These are phyloP conservation scores for Rhodotorula diobovata DNA, from an alignment of 768 basidiomycete species.

Conservation along the genomic window DNA sequence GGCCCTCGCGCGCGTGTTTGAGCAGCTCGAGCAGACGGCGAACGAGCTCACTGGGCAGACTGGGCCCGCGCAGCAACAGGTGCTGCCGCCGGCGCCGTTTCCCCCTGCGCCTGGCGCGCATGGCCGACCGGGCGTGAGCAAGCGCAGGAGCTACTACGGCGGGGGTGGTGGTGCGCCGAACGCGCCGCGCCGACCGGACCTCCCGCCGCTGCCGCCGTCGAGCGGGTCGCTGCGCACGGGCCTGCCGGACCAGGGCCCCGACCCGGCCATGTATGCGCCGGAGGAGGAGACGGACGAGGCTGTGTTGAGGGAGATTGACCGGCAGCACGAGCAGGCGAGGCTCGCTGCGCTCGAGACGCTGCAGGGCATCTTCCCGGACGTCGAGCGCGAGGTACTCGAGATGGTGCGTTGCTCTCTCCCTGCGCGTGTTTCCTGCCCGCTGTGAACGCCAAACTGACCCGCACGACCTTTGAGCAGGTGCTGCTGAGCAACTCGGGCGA, in stretches of 20 bases:
- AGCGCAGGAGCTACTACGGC: constrained; percentile 9
- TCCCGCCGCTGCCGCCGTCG: constrained; percentile 1
- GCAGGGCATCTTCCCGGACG: constrained; percentile 65
- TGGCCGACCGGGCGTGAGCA: background rate
- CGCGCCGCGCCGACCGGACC: background rate
- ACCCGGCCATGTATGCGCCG: constrained; percentile 16
- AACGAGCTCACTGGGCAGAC: constrained; percentile 15
- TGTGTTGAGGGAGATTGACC: constrained; percentile 25
- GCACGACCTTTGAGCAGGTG: background rate
- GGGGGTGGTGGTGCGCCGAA: background rate
- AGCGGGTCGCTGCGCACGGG: constrained; percentile 5
- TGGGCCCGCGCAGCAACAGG: background rate
- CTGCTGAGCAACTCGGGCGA: constrained; percentile 17
- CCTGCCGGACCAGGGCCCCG: background rate
- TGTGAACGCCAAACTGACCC: background rate
- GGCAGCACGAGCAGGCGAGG: constrained; percentile 30
- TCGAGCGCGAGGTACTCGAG: constrained; percentile 78
- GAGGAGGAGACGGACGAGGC: constrained; percentile 4
- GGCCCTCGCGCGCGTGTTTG: constrained; percentile 44
- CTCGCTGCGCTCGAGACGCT: constrained; percentile 18
- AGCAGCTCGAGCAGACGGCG: constrained; percentile 36
- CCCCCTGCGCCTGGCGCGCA: background rate
- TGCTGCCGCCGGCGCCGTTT: constrained; percentile 2
- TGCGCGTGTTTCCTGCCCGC: too few species aligned
- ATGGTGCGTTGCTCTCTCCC: constrained; percentile 57